Evolutionary conservation across 345 rosid species (phyloP).

Genomic region (Lumnitzera littorea): DNA sequence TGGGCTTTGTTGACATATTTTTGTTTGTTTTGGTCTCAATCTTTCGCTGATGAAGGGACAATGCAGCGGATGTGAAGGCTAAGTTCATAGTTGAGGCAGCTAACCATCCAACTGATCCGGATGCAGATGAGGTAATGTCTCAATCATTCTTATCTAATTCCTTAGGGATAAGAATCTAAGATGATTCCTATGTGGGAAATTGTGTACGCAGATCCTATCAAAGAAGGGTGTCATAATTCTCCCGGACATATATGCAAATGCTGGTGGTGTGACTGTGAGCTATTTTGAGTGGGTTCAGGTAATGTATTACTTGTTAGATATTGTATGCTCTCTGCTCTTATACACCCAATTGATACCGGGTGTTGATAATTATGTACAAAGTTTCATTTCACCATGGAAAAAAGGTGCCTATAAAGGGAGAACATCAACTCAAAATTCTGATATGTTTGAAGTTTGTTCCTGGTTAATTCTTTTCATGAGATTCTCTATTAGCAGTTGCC

Average conservation of each 20-base stretch:
- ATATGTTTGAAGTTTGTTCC: too few relatives aligned
- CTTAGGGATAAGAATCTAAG: too few relatives aligned
- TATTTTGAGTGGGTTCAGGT: conserved; percentile 99
- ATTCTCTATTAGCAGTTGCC: too few relatives aligned
- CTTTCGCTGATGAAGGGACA: conserved; percentile 47
- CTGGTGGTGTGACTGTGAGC: conserved; percentile 99
- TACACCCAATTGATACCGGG: neutral
- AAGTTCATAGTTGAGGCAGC: conserved; percentile 96
- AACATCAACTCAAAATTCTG: too few relatives aligned
- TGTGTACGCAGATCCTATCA: conserved; percentile 61
- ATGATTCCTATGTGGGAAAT: neutral
- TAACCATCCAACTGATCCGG: conserved; percentile 97
- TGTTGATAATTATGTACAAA: neutral
- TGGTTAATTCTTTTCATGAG: too few relatives aligned
- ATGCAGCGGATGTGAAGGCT: conserved; percentile 86
- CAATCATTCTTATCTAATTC: neutral
- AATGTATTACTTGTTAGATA: conserved; percentile 3
- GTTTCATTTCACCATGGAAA: neutral
- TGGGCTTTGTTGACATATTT: neutral
- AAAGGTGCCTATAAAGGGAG: too few relatives aligned
- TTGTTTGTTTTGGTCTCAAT: neutral
- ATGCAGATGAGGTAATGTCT: conserved; percentile 80
- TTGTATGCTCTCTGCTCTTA: neutral
- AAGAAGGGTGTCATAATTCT: conserved; percentile 88
- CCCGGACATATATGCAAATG: conserved; percentile 97